phyloP scores from a whole-genome alignment of 2,329 filamentous ascomycete species.

The Fusarium sp. region DNA sequence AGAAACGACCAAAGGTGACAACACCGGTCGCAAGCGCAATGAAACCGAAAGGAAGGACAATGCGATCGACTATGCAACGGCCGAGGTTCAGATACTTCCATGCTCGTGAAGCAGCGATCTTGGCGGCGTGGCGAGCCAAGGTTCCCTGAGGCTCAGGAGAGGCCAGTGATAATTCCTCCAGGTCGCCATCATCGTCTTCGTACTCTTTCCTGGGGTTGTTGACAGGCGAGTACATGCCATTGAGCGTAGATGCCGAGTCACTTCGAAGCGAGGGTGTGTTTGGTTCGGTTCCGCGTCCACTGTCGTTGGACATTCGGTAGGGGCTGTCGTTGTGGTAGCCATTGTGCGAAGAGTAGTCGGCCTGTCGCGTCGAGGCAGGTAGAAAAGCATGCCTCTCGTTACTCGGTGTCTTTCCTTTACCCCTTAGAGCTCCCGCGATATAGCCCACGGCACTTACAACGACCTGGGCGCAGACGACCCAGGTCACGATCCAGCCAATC shows the following conservation, averaged over 20 bases:
- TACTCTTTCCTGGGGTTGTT: conserved; percentile 57
- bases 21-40: conserved; percentile 76
- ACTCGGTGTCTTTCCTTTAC: background rate
- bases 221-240: conserved; percentile 51
- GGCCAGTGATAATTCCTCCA: conserved; percentile 36
- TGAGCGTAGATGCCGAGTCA: conserved; percentile 68
- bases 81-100: conserved; percentile 66
- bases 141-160: conserved; percentile 56
- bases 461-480: conserved; percentile 75
- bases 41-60: conserved; percentile 82
- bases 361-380: conserved; percentile 62
- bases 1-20: conserved; percentile 82
- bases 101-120: conserved; percentile 63
- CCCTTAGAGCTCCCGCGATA: conserved; percentile 53
- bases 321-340: conserved; percentile 59
- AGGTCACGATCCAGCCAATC: conserved; percentile 84
- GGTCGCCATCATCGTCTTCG: conserved; percentile 59
- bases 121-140: conserved; percentile 63
- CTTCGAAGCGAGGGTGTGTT: conserved; percentile 74
- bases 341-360: conserved; percentile 47
- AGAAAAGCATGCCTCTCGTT: conserved; percentile 61
- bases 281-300: conserved; percentile 77
- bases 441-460: conserved; percentile 72
- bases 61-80: conserved; percentile 77
- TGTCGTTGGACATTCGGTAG: conserved; percentile 73